Evolutionary conservation across 257 asterid genomes (phyloP).

Genomic region (Penstemon barbatus): DNA sequence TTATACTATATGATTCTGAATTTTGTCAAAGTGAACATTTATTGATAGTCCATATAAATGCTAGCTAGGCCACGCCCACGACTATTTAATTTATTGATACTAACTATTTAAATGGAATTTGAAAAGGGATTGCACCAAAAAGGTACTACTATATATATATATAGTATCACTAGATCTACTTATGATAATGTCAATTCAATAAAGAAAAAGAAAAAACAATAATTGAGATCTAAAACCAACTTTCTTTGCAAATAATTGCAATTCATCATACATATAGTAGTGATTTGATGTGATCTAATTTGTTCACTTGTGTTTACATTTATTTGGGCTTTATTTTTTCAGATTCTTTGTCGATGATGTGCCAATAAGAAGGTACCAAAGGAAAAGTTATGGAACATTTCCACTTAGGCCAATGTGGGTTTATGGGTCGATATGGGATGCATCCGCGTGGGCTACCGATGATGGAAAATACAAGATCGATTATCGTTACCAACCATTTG

Average conservation of each 20-base stretch:
- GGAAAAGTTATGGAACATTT: conserved; percentile 60
- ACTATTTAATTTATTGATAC: conserved; percentile 15
- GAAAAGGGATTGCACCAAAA: conserved; percentile 18
- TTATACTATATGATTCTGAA: neutral
- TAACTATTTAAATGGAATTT: neutral
- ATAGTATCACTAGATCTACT: no score
- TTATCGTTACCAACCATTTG: conserved; percentile 78
- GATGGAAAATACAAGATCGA: conserved; percentile 79
- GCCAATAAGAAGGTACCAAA: conserved; percentile 75
- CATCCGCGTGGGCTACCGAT: conserved; percentile 92
- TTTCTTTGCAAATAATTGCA: no score
- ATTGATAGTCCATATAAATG: conserved; percentile 24
- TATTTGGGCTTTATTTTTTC: conserved; percentile 17
- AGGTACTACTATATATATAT: conserved; percentile 14
- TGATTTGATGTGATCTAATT: conserved; percentile 30
- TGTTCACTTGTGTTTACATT: conserved; percentile 32
- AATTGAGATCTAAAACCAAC: conserved; percentile 28
- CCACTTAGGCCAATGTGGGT: conserved; percentile 95
- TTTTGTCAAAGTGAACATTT: no score
- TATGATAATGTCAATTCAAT: neutral
- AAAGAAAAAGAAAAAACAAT: conserved; percentile 10
- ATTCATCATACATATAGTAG: conserved; percentile 1
- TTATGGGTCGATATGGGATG: conserved; percentile 96
- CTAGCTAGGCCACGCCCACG: conserved; percentile 19
- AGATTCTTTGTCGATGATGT: conserved; percentile 92